phyloP scores from a whole-genome alignment of 2,329 filamentous ascomycete genomes.

The Colletotrichum tropicicola region DNA sequence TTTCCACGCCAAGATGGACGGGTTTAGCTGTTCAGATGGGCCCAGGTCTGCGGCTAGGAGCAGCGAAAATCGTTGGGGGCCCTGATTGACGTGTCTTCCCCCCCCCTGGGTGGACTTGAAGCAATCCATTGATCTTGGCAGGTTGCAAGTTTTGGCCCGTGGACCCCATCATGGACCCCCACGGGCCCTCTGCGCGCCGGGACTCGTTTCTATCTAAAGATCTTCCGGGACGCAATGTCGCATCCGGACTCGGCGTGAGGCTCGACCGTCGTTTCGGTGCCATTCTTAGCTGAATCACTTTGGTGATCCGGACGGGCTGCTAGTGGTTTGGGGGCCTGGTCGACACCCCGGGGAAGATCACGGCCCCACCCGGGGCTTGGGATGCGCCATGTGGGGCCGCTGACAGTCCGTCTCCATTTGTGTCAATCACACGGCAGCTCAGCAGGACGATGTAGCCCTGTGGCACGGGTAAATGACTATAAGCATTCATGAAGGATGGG shows the following conservation, averaged over 20 bases:
- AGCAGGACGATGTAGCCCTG: no score
- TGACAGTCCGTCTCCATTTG: background rate
- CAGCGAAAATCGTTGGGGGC: background rate
- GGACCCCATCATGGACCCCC: no score
- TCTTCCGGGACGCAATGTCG: background rate
- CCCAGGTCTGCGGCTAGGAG: background rate
- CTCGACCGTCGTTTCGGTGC: constrained; percentile 13
- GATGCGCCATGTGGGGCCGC: background rate
- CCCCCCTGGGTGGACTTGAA: background rate
- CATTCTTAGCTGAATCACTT: constrained; percentile 2
- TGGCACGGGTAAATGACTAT: no score
- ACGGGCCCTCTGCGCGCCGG: background rate
- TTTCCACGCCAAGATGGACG: no score
- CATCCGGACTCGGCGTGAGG: constrained; percentile 1
- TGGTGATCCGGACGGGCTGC: background rate
- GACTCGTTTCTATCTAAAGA: constrained; percentile 22
- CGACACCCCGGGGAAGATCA: background rate
- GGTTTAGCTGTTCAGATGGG: no score
- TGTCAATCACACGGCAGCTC: no score
- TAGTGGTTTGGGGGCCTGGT: background rate
- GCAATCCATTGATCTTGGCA: constrained; percentile 12
- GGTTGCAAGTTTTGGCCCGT: constrained; percentile 7
- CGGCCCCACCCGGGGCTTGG: background rate
- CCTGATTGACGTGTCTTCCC: background rate
- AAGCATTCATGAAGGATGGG: no score